phyloP scores from a whole-genome alignment of 495 filamentous ascomycete genomes.

The Talaromyces nanjingensis region DNA sequence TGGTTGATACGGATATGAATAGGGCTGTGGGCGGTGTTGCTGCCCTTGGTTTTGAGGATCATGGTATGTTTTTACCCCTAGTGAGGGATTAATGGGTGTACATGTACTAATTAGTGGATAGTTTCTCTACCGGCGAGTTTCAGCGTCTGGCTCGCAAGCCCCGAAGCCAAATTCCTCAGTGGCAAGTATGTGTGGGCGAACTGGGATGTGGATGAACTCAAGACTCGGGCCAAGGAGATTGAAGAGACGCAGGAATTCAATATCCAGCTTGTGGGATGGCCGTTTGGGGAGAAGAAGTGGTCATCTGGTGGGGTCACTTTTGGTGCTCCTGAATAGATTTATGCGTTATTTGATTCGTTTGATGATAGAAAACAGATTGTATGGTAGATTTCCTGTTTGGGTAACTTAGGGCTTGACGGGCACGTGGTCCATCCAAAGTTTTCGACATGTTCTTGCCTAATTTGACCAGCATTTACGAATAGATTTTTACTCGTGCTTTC shows the following conservation, averaged over 20 bases:
- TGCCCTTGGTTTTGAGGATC: constrained; percentile 26
- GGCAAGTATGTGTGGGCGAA: constrained; percentile 36
- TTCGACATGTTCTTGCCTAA: not conserved
- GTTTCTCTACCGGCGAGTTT: constrained; percentile 21
- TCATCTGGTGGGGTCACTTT: not conserved
- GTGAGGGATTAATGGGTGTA: constrained; percentile 6
- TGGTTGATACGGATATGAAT: constrained; percentile 35
- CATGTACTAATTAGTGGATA: constrained; percentile 6
- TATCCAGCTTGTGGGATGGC: constrained; percentile 6
- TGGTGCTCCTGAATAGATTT: not conserved
- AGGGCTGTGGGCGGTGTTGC: constrained; percentile 26
- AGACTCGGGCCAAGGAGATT: constrained; percentile 44
- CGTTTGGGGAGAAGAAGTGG: constrained; percentile 2
- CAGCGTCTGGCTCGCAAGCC: constrained; percentile 32
- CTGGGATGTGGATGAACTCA: constrained; percentile 48
- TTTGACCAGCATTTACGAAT: not conserved
- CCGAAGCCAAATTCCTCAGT: constrained; percentile 37
- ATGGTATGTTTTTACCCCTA: constrained; percentile 21
- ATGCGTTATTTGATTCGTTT: not conserved
- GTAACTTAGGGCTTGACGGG: not conserved
- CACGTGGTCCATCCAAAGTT: not conserved
- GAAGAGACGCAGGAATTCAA: constrained; percentile 13
- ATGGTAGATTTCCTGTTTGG: not conserved
- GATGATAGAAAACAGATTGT: too few species aligned
- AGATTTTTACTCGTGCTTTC: not conserved